A percentile compares a stretch with the other conserved stretches of the same genome.
Conservation (phyloP, 2,329 filamentous ascomycete genomes). For the Aspergillus felis region DNA sequence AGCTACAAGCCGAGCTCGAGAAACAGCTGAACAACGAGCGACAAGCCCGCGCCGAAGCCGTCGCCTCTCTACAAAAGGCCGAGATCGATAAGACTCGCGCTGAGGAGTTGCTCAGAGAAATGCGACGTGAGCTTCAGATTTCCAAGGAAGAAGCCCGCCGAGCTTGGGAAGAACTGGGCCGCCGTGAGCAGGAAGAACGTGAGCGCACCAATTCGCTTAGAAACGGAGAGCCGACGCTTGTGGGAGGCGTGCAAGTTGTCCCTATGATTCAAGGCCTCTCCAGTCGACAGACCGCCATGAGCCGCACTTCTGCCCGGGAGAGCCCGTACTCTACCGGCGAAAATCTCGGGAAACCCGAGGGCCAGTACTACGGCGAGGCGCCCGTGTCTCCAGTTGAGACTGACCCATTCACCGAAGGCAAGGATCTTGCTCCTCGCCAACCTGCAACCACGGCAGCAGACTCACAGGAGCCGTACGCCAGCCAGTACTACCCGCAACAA, state of each 20-base stretch:
- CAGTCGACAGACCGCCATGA: slow-evolving; percentile 50
- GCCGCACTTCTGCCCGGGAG: slow-evolving; percentile 45
- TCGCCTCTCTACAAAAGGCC: slow-evolving; percentile 61
- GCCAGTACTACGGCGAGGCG: slow-evolving; percentile 50
- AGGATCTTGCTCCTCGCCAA: slow-evolving; percentile 20
- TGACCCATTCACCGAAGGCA: slow-evolving; percentile 58
- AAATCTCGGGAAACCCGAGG: slow-evolving; percentile 27
- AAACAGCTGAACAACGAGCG: slow-evolving; percentile 70
- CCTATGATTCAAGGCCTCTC: slow-evolving; percentile 76
- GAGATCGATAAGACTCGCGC: slow-evolving; percentile 66
- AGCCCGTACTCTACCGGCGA: slow-evolving; percentile 39
- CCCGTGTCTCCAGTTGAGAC: slow-evolving; percentile 54
- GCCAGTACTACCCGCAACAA: slow-evolving; percentile 40
- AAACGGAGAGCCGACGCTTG: slow-evolving; percentile 79
- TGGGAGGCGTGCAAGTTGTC: slow-evolving; percentile 91
- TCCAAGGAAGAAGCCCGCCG: slow-evolving; percentile 93
- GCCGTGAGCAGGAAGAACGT: slow-evolving; percentile 87
- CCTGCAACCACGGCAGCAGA: slow-evolving; percentile 31
- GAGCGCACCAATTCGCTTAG: slow-evolving; percentile 82
- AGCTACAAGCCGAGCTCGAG: slow-evolving; percentile 78
- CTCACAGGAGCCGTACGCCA: slow-evolving; percentile 24
- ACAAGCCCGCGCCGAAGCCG: slow-evolving; percentile 63
- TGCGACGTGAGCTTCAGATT: slow-evolving; percentile 88
- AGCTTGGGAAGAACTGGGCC: slow-evolving; percentile 94
- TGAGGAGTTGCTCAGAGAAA: slow-evolving; percentile 78